Percentiles rank a stretch among this genome's conserved stretches.
Conservation (phyloP, 805 yeast genomes). For the Pichia occidentalis region DNA sequence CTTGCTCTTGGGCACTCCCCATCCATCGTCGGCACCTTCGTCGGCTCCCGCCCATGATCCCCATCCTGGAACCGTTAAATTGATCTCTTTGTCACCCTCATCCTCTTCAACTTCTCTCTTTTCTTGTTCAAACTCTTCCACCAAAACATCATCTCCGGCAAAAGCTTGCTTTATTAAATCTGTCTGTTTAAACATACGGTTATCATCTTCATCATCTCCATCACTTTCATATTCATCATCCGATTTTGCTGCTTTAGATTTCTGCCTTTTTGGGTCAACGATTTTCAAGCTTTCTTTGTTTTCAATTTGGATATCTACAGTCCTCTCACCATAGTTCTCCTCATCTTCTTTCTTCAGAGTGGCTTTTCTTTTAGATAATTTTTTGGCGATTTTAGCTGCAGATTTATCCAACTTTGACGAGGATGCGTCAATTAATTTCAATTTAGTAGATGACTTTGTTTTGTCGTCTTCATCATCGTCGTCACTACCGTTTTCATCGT, state of each 20-base stretch:
- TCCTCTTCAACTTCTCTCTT: constrained; percentile 59
- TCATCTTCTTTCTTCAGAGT: constrained; percentile 29
- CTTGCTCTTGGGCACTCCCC: constrained; percentile 31
- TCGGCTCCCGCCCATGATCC: constrained; percentile 90
- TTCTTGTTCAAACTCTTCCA: constrained; percentile 65
- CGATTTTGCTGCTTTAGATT: constrained; percentile 8
- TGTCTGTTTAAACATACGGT: constrained; percentile 64
- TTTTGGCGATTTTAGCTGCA: constrained; percentile 38
- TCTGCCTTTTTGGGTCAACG: constrained; percentile 34
- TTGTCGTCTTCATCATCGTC: constrained; percentile 12
- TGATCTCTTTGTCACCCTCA: constrained; percentile 79
- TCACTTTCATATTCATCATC: constrained; percentile 37
- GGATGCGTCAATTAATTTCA: constrained; percentile 41
- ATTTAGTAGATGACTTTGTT: constrained; percentile 37
- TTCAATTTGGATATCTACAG: constrained; percentile 37
- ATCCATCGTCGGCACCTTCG: constrained; percentile 17
- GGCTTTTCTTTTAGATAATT: constrained; percentile 15
- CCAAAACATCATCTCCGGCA: constrained; percentile 92
- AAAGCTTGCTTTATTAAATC: constrained; percentile 86
- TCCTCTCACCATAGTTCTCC: constrained; percentile 25
- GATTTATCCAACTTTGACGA: constrained; percentile 46
- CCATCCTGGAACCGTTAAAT: constrained; percentile 92
- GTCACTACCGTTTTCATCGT: constrained; percentile 23
- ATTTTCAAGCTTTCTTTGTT: constrained; percentile 49
- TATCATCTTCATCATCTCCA: constrained; percentile 38